A percentile compares a stretch with the other conserved stretches of the same genome.
Evolutionary conservation across 1,139 yeast genomes (phyloP).

Genomic region (Komagataea norvegica): DNA sequence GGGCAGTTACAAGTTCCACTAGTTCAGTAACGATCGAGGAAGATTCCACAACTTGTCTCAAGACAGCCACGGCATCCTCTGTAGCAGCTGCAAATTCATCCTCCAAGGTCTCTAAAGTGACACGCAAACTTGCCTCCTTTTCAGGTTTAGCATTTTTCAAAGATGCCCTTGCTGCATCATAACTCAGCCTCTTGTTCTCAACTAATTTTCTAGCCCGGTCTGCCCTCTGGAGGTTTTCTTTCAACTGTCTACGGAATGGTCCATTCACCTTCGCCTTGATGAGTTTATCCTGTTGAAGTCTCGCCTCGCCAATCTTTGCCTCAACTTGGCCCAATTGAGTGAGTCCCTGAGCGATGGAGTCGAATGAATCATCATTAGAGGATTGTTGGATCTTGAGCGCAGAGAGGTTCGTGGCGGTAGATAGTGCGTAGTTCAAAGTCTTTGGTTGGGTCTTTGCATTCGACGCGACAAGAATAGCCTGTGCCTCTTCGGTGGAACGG

Average conservation of each 20-base stretch:
- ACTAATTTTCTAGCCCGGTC: constrained; percentile 70
- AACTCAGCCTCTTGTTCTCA: constrained; percentile 71
- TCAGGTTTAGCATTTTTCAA: constrained; percentile 68
- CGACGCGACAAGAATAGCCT: constrained; percentile 60
- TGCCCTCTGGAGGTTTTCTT: constrained; percentile 62
- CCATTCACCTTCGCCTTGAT: constrained; percentile 68
- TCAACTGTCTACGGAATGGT: constrained; percentile 59
- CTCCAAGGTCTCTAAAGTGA: constrained; percentile 78
- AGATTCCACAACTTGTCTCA: constrained; percentile 76
- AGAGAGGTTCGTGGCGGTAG: constrained; percentile 62
- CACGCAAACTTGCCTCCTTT: constrained; percentile 70
- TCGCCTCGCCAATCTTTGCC: constrained; percentile 74
- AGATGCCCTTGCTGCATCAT: constrained; percentile 74
- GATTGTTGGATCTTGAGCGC: constrained; percentile 39
- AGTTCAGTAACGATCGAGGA: constrained; percentile 70
- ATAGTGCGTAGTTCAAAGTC: constrained; percentile 79
- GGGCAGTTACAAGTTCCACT: constrained; percentile 70
- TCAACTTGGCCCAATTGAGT: constrained; percentile 50
- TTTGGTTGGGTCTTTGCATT: constrained; percentile 66
- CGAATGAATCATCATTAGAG: constrained; percentile 34
- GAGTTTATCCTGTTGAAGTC: constrained; percentile 77
- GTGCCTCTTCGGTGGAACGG: constrained; percentile 78
- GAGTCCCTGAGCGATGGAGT: constrained; percentile 43
- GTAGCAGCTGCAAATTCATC: constrained; percentile 89
- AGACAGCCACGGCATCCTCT: constrained; percentile 80